Percentiles rank a stretch among this genome's conserved stretches.
phyloP scores from a whole-genome alignment of 495 filamentous ascomycete species.

The Neurospora sp. region DNA sequence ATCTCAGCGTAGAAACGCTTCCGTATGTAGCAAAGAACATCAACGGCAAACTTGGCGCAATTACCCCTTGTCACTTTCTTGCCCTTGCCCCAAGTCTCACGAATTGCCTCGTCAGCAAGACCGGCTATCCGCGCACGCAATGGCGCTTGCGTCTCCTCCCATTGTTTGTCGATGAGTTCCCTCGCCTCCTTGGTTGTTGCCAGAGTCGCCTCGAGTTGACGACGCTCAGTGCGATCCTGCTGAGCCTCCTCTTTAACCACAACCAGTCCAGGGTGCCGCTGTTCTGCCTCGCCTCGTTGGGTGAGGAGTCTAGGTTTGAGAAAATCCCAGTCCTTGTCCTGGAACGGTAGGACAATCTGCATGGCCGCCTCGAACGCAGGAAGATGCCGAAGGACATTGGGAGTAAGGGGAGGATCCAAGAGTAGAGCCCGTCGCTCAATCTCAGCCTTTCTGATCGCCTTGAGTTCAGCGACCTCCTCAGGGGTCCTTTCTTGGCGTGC shows the following conservation, averaged over 20 bases:
- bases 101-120: constrained; percentile 56
- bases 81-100: constrained; percentile 46
- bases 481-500: constrained; percentile 29
- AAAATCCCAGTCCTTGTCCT: constrained; percentile 53
- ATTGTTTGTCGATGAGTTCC: constrained; percentile 50
- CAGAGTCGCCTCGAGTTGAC: constrained; percentile 15
- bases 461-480: constrained; percentile 42
- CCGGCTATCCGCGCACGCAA: constrained; percentile 47
- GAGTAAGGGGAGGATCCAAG: constrained; percentile 50
- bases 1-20: constrained; percentile 51
- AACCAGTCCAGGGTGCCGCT: constrained; percentile 35
- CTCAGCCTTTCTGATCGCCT: constrained; percentile 48
- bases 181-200: constrained; percentile 43
- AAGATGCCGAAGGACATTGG: constrained; percentile 51
- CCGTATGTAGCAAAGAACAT: constrained; percentile 53
- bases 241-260: constrained; percentile 29
- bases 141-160: constrained; percentile 57
- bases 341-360: constrained; percentile 52
- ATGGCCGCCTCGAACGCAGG: constrained; percentile 60
- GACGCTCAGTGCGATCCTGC: constrained; percentile 21
- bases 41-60: constrained; percentile 53
- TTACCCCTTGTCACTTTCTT: constrained; percentile 46
- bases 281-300: constrained; percentile 51
- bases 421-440: constrained; percentile 56
- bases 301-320: constrained; percentile 53